These are phyloP conservation scores for Diversispora eburnea DNA, from an alignment of 192 early-diverging fungal species.

Conservation along the genomic window DNA sequence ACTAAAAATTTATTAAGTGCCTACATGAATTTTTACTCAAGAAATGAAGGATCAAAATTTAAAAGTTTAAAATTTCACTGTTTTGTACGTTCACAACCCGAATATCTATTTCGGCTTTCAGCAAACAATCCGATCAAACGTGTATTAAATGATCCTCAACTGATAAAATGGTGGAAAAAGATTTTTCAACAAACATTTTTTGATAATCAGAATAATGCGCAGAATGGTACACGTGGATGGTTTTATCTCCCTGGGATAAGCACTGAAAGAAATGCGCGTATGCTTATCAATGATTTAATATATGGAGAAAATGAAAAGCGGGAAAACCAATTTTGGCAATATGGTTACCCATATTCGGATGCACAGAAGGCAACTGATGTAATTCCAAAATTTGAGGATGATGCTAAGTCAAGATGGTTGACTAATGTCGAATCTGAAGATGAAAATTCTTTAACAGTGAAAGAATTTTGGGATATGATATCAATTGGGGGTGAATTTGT, in stretches of 20 bases:
- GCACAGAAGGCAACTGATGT: conserved; percentile 35
- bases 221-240: conserved; percentile 31
- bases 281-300: conserved; percentile 25
- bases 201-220: background rate
- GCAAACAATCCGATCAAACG: conserved; percentile 59
- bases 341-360: conserved; percentile 41
- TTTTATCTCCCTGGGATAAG: conserved; percentile 57
- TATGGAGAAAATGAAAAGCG: background rate
- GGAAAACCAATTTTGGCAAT: conserved; percentile 23
- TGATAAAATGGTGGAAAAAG: conserved; percentile 78
- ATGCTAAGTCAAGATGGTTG: conserved; percentile 49
- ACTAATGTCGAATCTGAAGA: conserved; percentile 34
- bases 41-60: background rate
- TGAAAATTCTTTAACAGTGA: conserved; percentile 43
- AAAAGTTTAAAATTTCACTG: conserved; percentile 42
- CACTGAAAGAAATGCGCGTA: conserved; percentile 34
- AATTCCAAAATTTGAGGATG: conserved; percentile 54
- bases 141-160: conserved; percentile 55
- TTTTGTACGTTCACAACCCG: conserved; percentile 83
- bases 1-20: conserved; percentile 13
- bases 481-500: conserved; percentile 73
- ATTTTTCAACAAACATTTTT: conserved; percentile 28
- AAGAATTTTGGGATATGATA: conserved; percentile 63
- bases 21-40: conserved; percentile 15
- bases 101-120: conserved; percentile 79